phyloP scores from a whole-genome alignment of 768 basidiomycete species.

The Russula earlei region DNA sequence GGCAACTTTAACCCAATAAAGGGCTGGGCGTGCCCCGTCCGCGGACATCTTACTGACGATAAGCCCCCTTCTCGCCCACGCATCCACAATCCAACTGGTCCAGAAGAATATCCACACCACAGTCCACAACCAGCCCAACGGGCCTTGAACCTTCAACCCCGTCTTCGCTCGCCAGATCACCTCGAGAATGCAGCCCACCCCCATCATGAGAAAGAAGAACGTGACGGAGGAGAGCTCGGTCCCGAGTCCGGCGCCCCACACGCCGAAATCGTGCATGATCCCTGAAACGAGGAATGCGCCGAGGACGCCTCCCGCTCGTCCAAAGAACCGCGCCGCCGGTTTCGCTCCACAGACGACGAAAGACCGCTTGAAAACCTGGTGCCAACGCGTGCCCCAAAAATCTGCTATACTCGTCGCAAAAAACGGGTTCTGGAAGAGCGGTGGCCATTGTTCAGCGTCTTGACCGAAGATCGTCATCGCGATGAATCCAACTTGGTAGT shows the following conservation, averaged over 20 bases:
- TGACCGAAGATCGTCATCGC: constrained; percentile 9
- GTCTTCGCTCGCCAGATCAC: constrained; percentile 8
- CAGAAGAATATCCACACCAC: constrained; percentile 12
- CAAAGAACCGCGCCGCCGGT: constrained; percentile 23
- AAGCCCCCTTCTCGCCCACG: constrained; percentile 16
- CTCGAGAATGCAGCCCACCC: constrained; percentile 11
- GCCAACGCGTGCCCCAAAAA: constrained; percentile 61
- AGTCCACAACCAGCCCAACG: constrained; percentile 16
- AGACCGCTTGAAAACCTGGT: constrained; percentile 51
- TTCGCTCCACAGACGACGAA: constrained; percentile 45
- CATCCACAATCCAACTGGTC: constrained; percentile 15
- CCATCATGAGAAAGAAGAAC: constrained; percentile 19
- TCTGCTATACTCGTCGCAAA: constrained; percentile 45
- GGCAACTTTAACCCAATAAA: constrained; percentile 15
- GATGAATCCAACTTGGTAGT: constrained; percentile 11
- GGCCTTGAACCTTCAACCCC: constrained; percentile 9
- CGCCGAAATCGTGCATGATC: constrained; percentile 18
- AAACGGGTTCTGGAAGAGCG: constrained; percentile 51
- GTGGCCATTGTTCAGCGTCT: constrained; percentile 46
- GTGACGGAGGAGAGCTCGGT: constrained; percentile 12
- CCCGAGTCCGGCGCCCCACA: constrained; percentile 11
- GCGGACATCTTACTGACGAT: constrained; percentile 14
- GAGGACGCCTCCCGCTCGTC: constrained; percentile 10
- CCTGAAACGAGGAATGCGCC: constrained; percentile 19
- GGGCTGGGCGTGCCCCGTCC: constrained; percentile 6